phyloP scores from a whole-genome alignment of 305 asterid species.

The Plantago coronopus region DNA sequence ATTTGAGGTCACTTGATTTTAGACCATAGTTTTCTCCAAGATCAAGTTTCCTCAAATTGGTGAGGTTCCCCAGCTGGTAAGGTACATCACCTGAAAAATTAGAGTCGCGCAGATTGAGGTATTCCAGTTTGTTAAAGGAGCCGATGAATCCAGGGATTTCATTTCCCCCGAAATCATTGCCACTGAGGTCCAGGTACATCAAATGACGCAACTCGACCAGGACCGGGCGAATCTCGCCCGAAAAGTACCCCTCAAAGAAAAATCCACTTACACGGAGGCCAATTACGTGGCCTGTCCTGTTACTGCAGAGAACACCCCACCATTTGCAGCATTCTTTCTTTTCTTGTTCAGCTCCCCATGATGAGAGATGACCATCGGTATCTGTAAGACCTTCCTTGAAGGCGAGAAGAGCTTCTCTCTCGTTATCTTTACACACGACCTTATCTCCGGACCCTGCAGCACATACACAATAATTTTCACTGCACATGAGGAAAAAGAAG shows the following conservation, averaged over 20 bases:
- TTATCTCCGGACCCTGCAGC: neutral
- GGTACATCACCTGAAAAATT: slow-evolving; percentile 6
- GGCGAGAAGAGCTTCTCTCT: slow-evolving; percentile 6
- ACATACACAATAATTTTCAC: too few species aligned
- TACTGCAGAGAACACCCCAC: neutral
- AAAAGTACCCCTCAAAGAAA: neutral
- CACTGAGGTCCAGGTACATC: neutral
- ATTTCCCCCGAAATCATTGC: neutral
- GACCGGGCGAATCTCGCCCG: neutral
- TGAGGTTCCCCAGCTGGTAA: neutral
- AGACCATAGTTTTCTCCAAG: neutral
- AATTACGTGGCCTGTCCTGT: neutral
- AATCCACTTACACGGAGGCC: too few species aligned
- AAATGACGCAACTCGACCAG: neutral
- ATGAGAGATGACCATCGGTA: neutral
- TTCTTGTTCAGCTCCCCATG: slow-evolving; percentile 2
- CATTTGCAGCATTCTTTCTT: slow-evolving; percentile 7
- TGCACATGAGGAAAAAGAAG: too few species aligned
- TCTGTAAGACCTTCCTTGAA: slow-evolving; percentile 2
- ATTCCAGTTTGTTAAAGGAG: neutral
- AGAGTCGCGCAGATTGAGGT: neutral
- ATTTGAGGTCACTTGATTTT: neutral
- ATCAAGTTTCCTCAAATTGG: slow-evolving; percentile 5
- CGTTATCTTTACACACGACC: neutral
- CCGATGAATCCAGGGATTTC: slow-evolving; percentile 1